phyloP scores from a whole-genome alignment of 495 filamentous ascomycete genomes.

The Penicillium simplicissimum region DNA sequence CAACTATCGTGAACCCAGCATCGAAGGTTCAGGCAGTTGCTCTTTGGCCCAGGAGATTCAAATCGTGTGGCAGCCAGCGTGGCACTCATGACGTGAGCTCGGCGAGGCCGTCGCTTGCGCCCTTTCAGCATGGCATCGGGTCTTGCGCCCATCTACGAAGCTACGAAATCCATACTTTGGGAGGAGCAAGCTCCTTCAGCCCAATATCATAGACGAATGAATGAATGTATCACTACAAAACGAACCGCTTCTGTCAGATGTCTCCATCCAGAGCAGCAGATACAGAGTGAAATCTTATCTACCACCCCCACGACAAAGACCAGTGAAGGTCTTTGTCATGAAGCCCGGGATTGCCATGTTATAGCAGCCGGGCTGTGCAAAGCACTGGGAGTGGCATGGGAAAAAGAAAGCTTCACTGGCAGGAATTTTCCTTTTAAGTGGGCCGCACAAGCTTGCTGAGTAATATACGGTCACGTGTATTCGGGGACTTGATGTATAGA shows the following conservation, averaged over 20 bases:
- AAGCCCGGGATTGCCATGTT: slow-evolving; percentile 45
- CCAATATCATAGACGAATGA: slow-evolving; percentile 26
- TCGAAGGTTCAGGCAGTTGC: background rate
- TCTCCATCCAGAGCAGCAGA: slow-evolving; percentile 86
- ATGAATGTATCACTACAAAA: slow-evolving; percentile 57
- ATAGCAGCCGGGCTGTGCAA: slow-evolving; percentile 55
- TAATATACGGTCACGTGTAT: slow-evolving; percentile 11
- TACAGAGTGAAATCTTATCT: slow-evolving; percentile 81
- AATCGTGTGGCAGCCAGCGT: background rate
- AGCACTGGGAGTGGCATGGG: slow-evolving; percentile 48
- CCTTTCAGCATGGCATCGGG: slow-evolving; percentile 8
- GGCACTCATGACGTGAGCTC: background rate
- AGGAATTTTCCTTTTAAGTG: slow-evolving; percentile 24
- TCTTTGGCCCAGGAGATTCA: background rate
- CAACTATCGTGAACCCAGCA: background rate
- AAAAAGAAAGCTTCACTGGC: slow-evolving; percentile 29
- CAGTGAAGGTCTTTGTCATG: slow-evolving; percentile 70
- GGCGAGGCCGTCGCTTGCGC: background rate
- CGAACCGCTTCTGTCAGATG: slow-evolving; percentile 83
- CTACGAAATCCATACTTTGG: slow-evolving; percentile 6
- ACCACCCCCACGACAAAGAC: slow-evolving; percentile 59
- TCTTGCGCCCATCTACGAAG: slow-evolving; percentile 7
- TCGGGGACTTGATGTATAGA: background rate
- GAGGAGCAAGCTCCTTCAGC: slow-evolving; percentile 4
- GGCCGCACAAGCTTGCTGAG: slow-evolving; percentile 9